Evolutionary conservation across 2,329 filamentous ascomycete genomes (phyloP), one percentile per base, ranked within the genome.

Genomic region (Aspergillus thermomutatus): DNA sequence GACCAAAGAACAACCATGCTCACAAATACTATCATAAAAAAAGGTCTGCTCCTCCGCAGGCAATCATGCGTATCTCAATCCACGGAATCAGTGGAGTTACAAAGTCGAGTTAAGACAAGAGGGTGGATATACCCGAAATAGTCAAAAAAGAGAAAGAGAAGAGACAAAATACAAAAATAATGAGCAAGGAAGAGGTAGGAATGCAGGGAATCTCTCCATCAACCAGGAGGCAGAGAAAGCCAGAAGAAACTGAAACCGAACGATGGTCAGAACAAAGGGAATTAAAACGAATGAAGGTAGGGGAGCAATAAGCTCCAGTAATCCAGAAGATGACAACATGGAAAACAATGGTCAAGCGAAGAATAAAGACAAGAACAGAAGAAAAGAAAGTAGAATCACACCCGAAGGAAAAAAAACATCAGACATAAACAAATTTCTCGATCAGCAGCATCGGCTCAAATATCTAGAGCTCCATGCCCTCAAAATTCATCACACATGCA

Each of bases 121-220:
- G 41, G 41, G n/a, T 21, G 19, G n/a, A 19, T 5, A 19, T 45
- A 27, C 34, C 49, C 45, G 28, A 50, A 43, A 57, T 41, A 4
- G 19, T 25, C n/a, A 54, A 49, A 56, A 37, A 41, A 53, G 10
- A 48, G 47, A 47, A 28, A 6, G 50, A 25, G 6, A 40, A 51
- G 37, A 40, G 53, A 23, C 26, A 21, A 19, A 11, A 9, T 21
- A 43, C 14, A 40, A 17, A 27, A 14, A 40, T 19, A 40, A 7
- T 45, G 17, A 49, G 19, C 6, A 47, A 27, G 40, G 14, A 53
- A 25, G 31, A 34, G 4, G 11, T 49, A 45, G 34, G 31, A 50
- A 26, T 49, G 3, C 48, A 54, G 17, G 47, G 50, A 10, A 57
- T 52, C 43, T 51, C 37, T 19, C 53, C 53, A 23, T 61, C 59